These are phyloP conservation scores for Oidium heveae DNA, from an alignment of 2,329 filamentous ascomycete genomes.

Conservation along the genomic window DNA sequence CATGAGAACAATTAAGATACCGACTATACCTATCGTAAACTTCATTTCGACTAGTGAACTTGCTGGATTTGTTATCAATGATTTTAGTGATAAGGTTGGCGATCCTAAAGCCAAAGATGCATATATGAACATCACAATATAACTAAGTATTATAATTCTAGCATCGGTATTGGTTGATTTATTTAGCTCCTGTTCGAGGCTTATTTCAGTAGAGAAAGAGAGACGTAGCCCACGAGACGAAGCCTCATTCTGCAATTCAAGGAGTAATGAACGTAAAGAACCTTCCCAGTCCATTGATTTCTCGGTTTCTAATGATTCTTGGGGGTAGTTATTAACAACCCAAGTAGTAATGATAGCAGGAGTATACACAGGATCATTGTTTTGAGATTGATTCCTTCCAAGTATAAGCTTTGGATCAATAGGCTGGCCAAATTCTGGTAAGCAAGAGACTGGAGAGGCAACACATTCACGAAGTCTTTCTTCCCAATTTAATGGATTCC, in stretches of 20 bases:
- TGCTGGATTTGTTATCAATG: slow-evolving; percentile 58
- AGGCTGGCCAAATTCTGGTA: slow-evolving; percentile 73
- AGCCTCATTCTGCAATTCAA: slow-evolving; percentile 63
- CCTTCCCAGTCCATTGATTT: slow-evolving; percentile 78
- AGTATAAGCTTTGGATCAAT: slow-evolving; percentile 67
- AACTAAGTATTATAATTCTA: slow-evolving; percentile 88
- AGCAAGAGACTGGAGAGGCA: slow-evolving; percentile 56
- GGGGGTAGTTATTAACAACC: slow-evolving; percentile 71
- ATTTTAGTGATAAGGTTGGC: slow-evolving; percentile 51
- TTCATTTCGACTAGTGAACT: slow-evolving; percentile 84
- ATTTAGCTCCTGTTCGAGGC: slow-evolving; percentile 83
- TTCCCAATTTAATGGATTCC: slow-evolving; percentile 44
- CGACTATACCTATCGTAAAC: slow-evolving; percentile 81
- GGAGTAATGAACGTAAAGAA: slow-evolving; percentile 45
- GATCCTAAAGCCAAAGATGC: slow-evolving; percentile 82
- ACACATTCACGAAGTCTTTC: slow-evolving; percentile 48
- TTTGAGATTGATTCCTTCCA: slow-evolving; percentile 46
- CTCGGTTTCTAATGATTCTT: slow-evolving; percentile 43
- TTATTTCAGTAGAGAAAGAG: slow-evolving; percentile 89
- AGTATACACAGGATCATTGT: slow-evolving; percentile 44
- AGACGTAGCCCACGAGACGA: slow-evolving; percentile 51
- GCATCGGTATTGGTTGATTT: slow-evolving; percentile 97
- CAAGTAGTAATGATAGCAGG: slow-evolving; percentile 72
- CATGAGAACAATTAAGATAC: slow-evolving; percentile 90
- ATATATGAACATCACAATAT: slow-evolving; percentile 97